phyloP scores from a whole-genome alignment of 2,329 filamentous ascomycete genomes.

The Epichloe gansuensis region DNA sequence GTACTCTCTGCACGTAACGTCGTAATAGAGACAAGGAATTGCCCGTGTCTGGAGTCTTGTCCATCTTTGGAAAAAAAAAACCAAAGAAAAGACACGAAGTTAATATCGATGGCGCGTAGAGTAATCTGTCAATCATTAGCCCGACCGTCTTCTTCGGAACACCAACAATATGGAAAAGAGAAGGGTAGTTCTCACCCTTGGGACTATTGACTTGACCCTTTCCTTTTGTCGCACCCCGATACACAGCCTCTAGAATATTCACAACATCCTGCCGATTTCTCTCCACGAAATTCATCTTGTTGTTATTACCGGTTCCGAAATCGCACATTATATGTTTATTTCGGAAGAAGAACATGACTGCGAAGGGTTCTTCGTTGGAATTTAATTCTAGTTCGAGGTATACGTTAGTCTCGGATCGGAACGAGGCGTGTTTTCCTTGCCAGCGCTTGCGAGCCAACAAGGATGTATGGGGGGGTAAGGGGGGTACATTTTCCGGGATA shows the following conservation, averaged over 20 bases:
- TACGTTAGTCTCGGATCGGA: background rate
- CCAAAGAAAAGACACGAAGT: background rate
- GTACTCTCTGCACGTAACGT: background rate
- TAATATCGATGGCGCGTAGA: slow-evolving; percentile 26
- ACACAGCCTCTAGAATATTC: slow-evolving; percentile 96
- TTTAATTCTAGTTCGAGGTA: slow-evolving; percentile 2
- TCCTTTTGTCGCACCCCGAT: slow-evolving; percentile 96
- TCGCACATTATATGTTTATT: slow-evolving; percentile 99
- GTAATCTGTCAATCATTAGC: slow-evolving; percentile 16
- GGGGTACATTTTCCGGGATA: background rate
- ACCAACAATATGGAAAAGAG: background rate
- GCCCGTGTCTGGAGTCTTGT: background rate
- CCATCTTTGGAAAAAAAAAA: background rate
- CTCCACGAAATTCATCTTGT: slow-evolving; percentile 87
- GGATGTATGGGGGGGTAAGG: too few relatives aligned
- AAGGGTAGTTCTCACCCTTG: slow-evolving; percentile 41
- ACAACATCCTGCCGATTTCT: slow-evolving; percentile 98
- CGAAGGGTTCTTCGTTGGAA: slow-evolving; percentile 54
- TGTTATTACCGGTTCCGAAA: slow-evolving; percentile 97
- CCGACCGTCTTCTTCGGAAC: background rate
- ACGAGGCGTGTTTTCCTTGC: too few relatives aligned
- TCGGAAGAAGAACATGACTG: slow-evolving; percentile 92
- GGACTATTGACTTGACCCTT: slow-evolving; percentile 91
- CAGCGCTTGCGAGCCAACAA: too few relatives aligned
- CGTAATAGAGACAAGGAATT: background rate